phyloP scores from a whole-genome alignment of 192 early-diverging fungal genomes.

The Rhizoclosmatium globosum region DNA sequence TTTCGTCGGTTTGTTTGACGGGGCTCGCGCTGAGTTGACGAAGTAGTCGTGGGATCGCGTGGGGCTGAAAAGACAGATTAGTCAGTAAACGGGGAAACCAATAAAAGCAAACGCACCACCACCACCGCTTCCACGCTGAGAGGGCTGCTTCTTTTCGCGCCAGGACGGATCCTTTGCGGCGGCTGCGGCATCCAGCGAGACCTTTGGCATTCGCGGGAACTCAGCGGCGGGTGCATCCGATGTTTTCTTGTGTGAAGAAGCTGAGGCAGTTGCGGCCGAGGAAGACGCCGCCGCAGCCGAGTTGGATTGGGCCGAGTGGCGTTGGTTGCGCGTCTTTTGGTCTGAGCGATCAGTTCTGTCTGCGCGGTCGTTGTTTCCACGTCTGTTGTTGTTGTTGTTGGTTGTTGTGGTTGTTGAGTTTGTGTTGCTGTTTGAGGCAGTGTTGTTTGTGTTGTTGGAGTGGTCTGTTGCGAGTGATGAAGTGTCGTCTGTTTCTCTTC shows the following conservation, averaged over 20 bases:
- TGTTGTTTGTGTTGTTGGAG: background rate
- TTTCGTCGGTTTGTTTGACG: background rate
- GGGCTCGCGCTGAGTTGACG: background rate
- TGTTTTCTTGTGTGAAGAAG: background rate
- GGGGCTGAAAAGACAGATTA: background rate
- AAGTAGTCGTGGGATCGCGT: background rate
- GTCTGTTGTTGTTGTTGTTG: background rate
- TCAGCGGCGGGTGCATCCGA: background rate
- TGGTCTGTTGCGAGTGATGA: background rate
- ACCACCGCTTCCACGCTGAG: background rate
- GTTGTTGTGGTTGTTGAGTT: background rate
- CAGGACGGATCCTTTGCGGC: background rate
- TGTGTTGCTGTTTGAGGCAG: background rate
- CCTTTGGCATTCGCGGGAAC: slow-evolving; percentile 31
- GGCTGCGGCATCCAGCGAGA: background rate
- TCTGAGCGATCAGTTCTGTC: background rate
- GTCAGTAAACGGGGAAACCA: background rate
- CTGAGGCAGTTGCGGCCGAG: no score
- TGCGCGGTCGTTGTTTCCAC: background rate
- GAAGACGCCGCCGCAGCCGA: no score
- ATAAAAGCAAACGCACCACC: slow-evolving; percentile 7
- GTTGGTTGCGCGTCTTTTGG: background rate
- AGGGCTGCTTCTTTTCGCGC: background rate
- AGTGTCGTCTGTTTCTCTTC: no score
- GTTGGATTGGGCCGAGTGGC: background rate